Conservation (phyloP, 73 alveolate genomes). For the Paramecium sonneborni region DNA sequence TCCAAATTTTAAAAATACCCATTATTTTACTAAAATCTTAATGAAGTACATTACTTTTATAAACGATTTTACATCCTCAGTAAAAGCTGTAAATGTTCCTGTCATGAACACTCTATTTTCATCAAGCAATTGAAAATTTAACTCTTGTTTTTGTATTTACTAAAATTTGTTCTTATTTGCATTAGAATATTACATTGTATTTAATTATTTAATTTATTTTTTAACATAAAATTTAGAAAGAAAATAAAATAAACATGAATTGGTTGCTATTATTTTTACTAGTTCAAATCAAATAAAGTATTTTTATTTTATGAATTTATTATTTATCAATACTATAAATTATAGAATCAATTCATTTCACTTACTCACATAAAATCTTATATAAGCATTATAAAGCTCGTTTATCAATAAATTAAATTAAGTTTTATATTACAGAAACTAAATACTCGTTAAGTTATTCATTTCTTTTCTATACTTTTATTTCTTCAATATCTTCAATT, state of each 20-base stretch:
- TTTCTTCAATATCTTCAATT: neutral
- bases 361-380: neutral
- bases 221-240: neutral
- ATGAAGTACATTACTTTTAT: slow-evolving; percentile 17
- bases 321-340: neutral
- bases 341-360: neutral
- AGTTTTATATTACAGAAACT: neutral
- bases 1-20: neutral
- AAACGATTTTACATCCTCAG: neutral
- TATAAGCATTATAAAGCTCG: neutral
- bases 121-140: slow-evolving; percentile 7
- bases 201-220: neutral
- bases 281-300: no score
- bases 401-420: neutral
- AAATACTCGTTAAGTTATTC: neutral
- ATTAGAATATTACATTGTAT: neutral
- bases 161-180: neutral
- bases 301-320: neutral
- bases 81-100: slow-evolving; percentile 32
- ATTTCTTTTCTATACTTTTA: neutral
- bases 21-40: neutral
- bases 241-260: neutral
- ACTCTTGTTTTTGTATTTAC: neutral
- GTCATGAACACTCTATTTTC: slow-evolving; percentile 44
- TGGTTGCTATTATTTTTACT: neutral